phyloP scores from a whole-genome alignment of 1,284 basidiomycete genomes.

The Limonomyces culmigenus region DNA sequence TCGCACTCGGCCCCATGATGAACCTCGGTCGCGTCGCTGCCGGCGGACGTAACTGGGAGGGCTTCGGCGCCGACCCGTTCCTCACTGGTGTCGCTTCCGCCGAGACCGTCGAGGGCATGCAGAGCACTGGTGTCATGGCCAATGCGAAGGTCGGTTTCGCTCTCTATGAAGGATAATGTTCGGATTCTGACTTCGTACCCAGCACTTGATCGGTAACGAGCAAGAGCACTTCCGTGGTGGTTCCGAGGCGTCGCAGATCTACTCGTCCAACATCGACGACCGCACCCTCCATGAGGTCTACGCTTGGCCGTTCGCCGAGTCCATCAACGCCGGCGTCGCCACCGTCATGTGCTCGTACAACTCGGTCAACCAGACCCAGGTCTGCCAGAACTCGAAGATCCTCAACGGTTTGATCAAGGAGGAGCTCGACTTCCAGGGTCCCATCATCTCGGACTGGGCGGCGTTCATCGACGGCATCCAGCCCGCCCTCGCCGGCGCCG shows the following conservation, averaged over 20 bases:
- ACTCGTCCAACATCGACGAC: constrained; percentile 28
- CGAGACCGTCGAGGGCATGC: constrained; percentile 27
- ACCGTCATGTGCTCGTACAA: constrained; percentile 32
- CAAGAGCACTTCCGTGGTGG: constrained; percentile 19
- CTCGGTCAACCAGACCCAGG: constrained; percentile 28
- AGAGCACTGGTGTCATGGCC: constrained; percentile 25
- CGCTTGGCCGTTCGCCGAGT: constrained; percentile 24
- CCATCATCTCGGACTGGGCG: constrained; percentile 13
- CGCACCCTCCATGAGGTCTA: constrained; percentile 23
- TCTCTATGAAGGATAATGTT: neutral
- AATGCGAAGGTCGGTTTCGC: constrained; percentile 25
- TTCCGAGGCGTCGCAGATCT: constrained; percentile 7
- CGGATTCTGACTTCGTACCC: neutral
- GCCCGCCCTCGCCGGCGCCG: constrained; percentile 7
- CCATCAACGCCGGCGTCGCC: constrained; percentile 27
- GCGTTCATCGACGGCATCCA: constrained; percentile 7
- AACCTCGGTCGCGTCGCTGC: constrained; percentile 27
- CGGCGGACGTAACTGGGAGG: constrained; percentile 60
- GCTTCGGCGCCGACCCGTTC: constrained; percentile 37
- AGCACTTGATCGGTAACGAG: constrained; percentile 11
- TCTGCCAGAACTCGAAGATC: constrained; percentile 28
- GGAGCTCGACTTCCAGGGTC: constrained; percentile 17
- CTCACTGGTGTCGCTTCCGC: constrained; percentile 23
- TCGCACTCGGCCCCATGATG: constrained; percentile 40
- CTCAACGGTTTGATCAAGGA: constrained; percentile 35